A percentile compares a stretch with the other conserved stretches of the same genome.
phyloP scores from a whole-genome alignment of 108 stramenopile genomes.

The Skeletonema marinoi region DNA sequence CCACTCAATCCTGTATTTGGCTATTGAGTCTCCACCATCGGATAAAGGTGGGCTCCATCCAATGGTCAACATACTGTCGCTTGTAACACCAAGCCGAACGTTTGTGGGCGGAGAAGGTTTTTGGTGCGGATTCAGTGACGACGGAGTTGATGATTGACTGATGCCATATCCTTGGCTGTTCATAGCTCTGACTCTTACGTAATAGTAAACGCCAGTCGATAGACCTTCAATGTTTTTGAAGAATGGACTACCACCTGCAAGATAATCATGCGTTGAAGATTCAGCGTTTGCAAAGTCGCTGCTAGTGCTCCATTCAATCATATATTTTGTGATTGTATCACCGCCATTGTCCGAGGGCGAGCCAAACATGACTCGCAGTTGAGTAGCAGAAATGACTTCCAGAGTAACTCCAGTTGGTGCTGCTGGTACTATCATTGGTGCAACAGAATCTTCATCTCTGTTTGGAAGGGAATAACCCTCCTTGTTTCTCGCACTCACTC shows the following conservation, averaged over 20 bases:
- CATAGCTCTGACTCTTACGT: conserved; percentile 74
- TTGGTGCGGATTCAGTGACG: conserved; percentile 72
- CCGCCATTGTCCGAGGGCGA: conserved; percentile 85
- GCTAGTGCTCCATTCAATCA: conserved; percentile 73
- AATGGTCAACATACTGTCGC: conserved; percentile 83
- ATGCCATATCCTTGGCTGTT: conserved; percentile 81
- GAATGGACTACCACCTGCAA: conserved; percentile 83
- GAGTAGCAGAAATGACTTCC: conserved; percentile 64
- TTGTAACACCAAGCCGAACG: conserved; percentile 69
- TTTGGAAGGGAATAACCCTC: conserved; percentile 70
- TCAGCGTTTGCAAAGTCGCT: conserved; percentile 44
- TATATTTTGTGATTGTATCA: conserved; percentile 70
- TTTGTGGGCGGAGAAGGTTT: conserved; percentile 65
- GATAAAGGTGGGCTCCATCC: conserved; percentile 53
- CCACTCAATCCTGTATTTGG: conserved; percentile 81
- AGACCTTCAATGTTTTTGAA: conserved; percentile 67
- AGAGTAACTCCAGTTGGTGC: conserved; percentile 72
- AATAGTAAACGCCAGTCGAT: conserved; percentile 64
- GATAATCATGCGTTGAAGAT: conserved; percentile 44
- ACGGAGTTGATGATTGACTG: conserved; percentile 65
- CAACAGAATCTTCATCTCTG: conserved; percentile 38
- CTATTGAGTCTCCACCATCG: conserved; percentile 78
- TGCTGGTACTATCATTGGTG: conserved; percentile 74
- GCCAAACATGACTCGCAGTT: conserved; percentile 72
- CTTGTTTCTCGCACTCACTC: conserved; percentile 78